These are phyloP conservation scores for Arabis hirsuta DNA, from an alignment of 345 rosid genomes.

Conservation along the genomic window DNA sequence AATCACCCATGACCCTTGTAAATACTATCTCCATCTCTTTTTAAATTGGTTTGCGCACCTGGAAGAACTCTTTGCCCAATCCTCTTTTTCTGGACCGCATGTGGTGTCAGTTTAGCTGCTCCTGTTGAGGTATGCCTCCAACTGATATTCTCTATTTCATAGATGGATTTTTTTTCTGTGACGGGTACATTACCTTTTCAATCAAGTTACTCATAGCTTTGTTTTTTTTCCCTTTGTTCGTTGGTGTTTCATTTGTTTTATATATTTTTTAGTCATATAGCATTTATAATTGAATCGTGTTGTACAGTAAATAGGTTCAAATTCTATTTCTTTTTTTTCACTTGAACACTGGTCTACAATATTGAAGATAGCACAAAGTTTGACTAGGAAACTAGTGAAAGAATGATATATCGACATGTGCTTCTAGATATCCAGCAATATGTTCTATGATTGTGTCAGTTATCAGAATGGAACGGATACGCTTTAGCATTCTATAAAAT, in stretches of 20 bases:
- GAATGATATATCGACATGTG: constrained; percentile 8
- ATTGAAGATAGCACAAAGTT: not conserved
- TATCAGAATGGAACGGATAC: constrained; percentile 19
- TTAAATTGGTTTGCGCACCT: constrained; percentile 25
- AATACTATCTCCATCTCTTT: constrained; percentile 10
- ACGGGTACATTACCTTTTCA: constrained; percentile 18
- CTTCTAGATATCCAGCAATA: constrained; percentile 18
- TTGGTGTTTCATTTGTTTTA: constrained; percentile 9
- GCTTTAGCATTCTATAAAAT: constrained; percentile 21
- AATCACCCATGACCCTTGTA: constrained; percentile 15
- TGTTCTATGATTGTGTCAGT: constrained; percentile 9
- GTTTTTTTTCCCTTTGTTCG: not conserved
- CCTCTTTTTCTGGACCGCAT: constrained; percentile 82
- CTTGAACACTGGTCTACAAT: constrained; percentile 13
- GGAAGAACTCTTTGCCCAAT: constrained; percentile 79
- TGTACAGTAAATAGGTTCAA: not conserved
- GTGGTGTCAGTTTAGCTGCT: constrained; percentile 84
- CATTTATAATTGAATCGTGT: not conserved
- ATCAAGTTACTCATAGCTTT: constrained; percentile 1
- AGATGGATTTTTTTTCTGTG: constrained; percentile 12
- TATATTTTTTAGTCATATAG: not conserved
- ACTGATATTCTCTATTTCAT: not conserved
- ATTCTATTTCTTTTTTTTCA: not conserved
- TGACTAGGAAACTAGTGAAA: constrained; percentile 1
- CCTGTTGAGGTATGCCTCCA: constrained; percentile 70